Conservation (phyloP, 2,329 filamentous ascomycete species). For the Chaetomiaceae sp. region DNA sequence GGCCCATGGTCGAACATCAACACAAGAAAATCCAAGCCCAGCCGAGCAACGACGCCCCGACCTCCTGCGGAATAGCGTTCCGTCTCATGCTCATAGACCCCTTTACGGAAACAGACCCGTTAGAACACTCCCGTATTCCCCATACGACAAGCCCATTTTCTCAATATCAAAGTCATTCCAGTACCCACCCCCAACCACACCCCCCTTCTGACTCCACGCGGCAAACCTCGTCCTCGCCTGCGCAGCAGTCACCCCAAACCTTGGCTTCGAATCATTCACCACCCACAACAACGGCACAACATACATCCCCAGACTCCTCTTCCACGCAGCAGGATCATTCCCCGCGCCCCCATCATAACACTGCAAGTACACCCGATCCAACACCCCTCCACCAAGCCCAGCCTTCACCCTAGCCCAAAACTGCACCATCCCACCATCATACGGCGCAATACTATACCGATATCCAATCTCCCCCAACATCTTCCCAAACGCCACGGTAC, state of each 20-base stretch:
- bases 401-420: slow-evolving; percentile 35
- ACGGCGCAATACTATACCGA: slow-evolving; percentile 40
- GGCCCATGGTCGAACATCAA: no score
- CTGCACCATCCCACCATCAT: slow-evolving; percentile 31
- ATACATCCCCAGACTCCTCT: slow-evolving; percentile 34
- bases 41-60: no score
- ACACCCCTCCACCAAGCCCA: slow-evolving; percentile 29
- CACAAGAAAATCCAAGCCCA: no score
- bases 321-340: slow-evolving; percentile 38
- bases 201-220: slow-evolving; percentile 30
- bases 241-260: slow-evolving; percentile 34
- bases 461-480: slow-evolving; percentile 40
- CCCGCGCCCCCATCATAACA: slow-evolving; percentile 41
- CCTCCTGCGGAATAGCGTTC: no score
- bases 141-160: slow-evolving; percentile 38
- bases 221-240: slow-evolving; percentile 35
- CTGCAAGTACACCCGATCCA: slow-evolving; percentile 33
- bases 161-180: slow-evolving; percentile 46
- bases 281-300: slow-evolving; percentile 43
- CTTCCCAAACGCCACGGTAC: slow-evolving; percentile 38
- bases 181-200: slow-evolving; percentile 38
- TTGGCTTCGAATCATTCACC: slow-evolving; percentile 42
- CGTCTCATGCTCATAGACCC: no score
- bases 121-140: slow-evolving; percentile 30
- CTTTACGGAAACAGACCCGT: slow-evolving; percentile 21